Evolutionary conservation across 495 filamentous ascomycete genomes (phyloP).

Genomic region (Penicillium ochrochloron): DNA sequence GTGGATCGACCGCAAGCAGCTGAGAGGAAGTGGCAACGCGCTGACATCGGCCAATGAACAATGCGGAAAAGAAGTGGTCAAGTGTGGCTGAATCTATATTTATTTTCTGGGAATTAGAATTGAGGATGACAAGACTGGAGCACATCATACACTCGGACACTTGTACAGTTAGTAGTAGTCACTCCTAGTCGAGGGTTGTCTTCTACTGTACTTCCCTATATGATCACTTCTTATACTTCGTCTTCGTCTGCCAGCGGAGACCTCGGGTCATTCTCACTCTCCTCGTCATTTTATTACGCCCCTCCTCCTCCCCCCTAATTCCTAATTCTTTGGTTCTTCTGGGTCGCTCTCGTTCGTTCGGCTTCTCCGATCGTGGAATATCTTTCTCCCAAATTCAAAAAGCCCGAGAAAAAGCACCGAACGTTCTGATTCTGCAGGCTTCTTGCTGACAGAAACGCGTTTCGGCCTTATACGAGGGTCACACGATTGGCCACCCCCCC

Average conservation of each 20-base stretch:
- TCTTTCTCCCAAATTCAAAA: neutral
- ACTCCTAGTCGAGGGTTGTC: no score
- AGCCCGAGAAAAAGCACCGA: neutral
- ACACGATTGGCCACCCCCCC: conserved; percentile 22
- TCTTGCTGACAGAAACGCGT: neutral
- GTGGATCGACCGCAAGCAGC: conserved; percentile 27
- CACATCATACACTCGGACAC: no score
- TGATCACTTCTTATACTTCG: neutral
- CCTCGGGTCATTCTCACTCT: neutral
- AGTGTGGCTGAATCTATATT: neutral
- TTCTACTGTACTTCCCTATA: no score
- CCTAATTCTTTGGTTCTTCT: neutral
- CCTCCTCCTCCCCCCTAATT: neutral
- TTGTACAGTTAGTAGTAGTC: no score
- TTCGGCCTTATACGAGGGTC: conserved; percentile 29
- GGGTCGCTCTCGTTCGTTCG: neutral
- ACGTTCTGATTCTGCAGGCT: neutral
- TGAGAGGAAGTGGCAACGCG: conserved; percentile 23
- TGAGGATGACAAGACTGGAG: neutral
- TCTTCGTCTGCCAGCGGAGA: neutral
- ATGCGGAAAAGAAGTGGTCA: no score
- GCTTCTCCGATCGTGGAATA: neutral
- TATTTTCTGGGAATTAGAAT: neutral
- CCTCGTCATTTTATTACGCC: neutral
- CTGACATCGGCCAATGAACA: conserved; percentile 21